These are phyloP conservation scores for Erucastrum elatum DNA, from an alignment of 345 rosid genomes.

Conservation along the genomic window DNA sequence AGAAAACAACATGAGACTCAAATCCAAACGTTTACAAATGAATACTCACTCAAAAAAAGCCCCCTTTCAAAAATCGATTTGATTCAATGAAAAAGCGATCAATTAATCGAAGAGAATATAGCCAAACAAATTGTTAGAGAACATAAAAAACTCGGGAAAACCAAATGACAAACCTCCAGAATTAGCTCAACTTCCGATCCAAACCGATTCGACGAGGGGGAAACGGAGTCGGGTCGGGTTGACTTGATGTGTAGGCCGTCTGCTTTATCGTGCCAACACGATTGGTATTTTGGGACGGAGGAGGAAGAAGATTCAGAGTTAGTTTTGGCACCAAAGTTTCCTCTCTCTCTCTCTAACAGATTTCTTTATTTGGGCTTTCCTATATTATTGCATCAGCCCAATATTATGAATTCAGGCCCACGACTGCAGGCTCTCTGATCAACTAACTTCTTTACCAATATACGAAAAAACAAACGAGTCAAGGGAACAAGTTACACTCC, in stretches of 20 bases:
- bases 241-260: slow-evolving; percentile 8
- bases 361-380: background rate
- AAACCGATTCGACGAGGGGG: background rate
- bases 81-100: background rate
- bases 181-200: background rate
- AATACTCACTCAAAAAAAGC: background rate
- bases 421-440: background rate
- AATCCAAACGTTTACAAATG: no score
- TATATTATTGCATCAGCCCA: background rate
- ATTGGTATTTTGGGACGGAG: background rate
- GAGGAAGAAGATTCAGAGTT: background rate
- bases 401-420: background rate
- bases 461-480: no score
- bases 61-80: background rate
- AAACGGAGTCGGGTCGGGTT: background rate
- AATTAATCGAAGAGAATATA: background rate
- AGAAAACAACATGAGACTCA: background rate
- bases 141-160: background rate
- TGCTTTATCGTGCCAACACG: background rate
- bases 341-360: background rate
- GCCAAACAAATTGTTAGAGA: background rate
- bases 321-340: slow-evolving; percentile 16
- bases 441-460: no score
- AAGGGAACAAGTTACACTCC: no score
- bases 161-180: slow-evolving; percentile 15